Evolutionary conservation across 495 filamentous ascomycete species (phyloP), one percentile per base, ranked within the genome.

Genomic region (Annulohypoxylon maeteangense): DNA sequence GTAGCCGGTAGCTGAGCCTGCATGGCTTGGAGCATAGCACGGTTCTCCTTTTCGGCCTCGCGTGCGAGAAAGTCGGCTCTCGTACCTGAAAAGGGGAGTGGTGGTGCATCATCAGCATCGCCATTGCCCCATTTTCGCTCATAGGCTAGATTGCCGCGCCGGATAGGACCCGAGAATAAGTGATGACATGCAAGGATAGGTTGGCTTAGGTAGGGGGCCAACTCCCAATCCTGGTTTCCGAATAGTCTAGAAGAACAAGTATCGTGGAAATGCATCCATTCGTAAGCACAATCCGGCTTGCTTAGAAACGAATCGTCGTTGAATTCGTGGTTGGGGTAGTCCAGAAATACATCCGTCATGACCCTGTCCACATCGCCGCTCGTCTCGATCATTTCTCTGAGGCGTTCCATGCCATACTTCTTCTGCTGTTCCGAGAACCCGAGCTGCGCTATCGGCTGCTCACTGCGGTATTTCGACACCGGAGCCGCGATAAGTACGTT

Each of bases 221-320:
- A 81, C 76, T 98, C 95, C 90, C 94, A 98, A 45, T 95, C 94
- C 77, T 97, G 93, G 51, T 83, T 86, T 7, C 86, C 79, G 74
- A 89, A 92, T 2, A 98, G 82, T 59, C 89, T 88, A 1, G 89
- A 87, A 6, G 92, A 94, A 64, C 96, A 87, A 1, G 84, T 81
- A 70, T 98, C 95, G 76, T 97, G 92, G 78, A 99, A 98, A 79
- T 94, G 86, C 61, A 99, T 87, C 95, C 95, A 98, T 68, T 97
- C 93, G 75, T 94, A 95, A 0, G 93, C 95, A 1, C 85, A 78
- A 71, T 90, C 89, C 0, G 95, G 95, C 74, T 99, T 99, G 8
- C 91, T 90, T 31, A 99, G 87, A 76, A 92, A 90, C 0, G 89
- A 92, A 76, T 98, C 95, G 76, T 99, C 95, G 81, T 97, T 94